phyloP scores from a whole-genome alignment of 2,329 filamentous ascomycete species.

The Claviceps africana region DNA sequence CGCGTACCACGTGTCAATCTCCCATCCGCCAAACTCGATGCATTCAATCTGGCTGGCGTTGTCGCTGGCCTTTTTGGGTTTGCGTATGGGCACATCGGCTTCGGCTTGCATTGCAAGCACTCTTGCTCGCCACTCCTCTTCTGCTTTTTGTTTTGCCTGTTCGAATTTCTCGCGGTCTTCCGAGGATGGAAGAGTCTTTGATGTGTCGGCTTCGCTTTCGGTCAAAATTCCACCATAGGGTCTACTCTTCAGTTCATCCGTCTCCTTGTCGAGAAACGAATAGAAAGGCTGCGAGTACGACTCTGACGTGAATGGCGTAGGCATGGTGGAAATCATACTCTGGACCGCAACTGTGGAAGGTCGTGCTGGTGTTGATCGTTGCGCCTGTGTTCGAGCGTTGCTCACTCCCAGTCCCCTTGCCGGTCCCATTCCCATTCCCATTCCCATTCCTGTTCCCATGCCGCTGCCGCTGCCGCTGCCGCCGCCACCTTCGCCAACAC shows the following conservation, averaged over 20 bases:
- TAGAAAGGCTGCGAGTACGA: conserved; percentile 68
- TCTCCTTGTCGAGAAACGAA: conserved; percentile 77
- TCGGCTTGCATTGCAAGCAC: conserved; percentile 47
- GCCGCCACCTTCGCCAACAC: conserved; percentile 8
- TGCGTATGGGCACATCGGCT: conserved; percentile 47
- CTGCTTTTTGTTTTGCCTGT: conserved; percentile 75
- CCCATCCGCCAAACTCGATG: conserved; percentile 93
- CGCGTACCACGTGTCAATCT: conserved; percentile 98
- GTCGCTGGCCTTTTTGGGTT: conserved; percentile 61
- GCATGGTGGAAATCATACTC: conserved; percentile 22
- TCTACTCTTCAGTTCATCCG: conserved; percentile 79
- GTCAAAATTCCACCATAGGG: conserved; percentile 89
- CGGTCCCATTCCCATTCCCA: background rate
- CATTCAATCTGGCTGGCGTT: conserved; percentile 95
- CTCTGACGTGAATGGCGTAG: conserved; percentile 42
- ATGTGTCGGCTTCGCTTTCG: conserved; percentile 81
- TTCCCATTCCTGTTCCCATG: background rate
- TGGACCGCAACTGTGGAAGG: conserved; percentile 3
- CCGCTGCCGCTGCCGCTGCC: conserved; percentile 10
- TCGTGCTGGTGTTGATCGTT: conserved; percentile 10
- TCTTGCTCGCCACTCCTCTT: conserved; percentile 75
- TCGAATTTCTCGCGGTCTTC: conserved; percentile 80
- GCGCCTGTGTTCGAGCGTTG: conserved; percentile 9
- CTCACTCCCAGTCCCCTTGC: background rate
- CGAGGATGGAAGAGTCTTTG: conserved; percentile 67